phyloP scores from a whole-genome alignment of 371 early-diverging fungal species.

The Globomyces sp. region DNA sequence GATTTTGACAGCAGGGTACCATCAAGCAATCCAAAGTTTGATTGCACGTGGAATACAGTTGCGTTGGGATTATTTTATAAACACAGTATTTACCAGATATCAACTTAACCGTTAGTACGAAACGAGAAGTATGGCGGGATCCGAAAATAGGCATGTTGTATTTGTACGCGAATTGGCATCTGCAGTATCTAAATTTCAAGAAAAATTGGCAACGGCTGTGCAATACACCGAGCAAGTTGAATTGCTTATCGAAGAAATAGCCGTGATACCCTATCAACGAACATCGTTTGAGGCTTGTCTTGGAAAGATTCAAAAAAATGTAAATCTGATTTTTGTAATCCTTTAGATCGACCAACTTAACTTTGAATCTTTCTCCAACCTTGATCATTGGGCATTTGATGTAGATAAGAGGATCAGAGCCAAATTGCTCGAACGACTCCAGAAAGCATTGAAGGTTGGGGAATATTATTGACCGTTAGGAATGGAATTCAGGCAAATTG shows the following conservation, averaged over 20 bases:
- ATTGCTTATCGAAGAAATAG: conserved; percentile 75
- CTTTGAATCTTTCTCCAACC: conserved; percentile 89
- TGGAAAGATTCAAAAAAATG: conserved; percentile 78
- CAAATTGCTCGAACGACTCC: conserved; percentile 74
- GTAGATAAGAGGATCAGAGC: conserved; percentile 81
- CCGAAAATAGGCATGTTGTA: conserved; percentile 81
- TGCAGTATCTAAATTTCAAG: conserved; percentile 90
- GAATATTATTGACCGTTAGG: too few relatives aligned
- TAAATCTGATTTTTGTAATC: conserved; percentile 53
- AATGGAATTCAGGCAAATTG: too few relatives aligned
- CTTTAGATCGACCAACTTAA: conserved; percentile 52
- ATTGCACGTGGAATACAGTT: conserved; percentile 80
- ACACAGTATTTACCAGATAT: conserved; percentile 38
- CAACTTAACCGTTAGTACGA: conserved; percentile 27
- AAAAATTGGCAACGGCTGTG: conserved; percentile 86
- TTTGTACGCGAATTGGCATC: conserved; percentile 95
- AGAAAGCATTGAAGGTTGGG: conserved; percentile 70
- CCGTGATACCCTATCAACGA: conserved; percentile 71
- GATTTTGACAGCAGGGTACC: conserved; percentile 83
- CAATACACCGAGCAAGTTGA: conserved; percentile 79
- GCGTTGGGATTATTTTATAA: conserved; percentile 96
- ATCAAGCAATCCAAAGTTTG: conserved; percentile 87
- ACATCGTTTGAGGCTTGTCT: conserved; percentile 69
- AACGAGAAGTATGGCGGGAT: too few relatives aligned
- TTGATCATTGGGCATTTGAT: conserved; percentile 84